Evolutionary conservation across 495 filamentous ascomycete species (phyloP).

Genomic region (Hyaloscypha bicolor): DNA sequence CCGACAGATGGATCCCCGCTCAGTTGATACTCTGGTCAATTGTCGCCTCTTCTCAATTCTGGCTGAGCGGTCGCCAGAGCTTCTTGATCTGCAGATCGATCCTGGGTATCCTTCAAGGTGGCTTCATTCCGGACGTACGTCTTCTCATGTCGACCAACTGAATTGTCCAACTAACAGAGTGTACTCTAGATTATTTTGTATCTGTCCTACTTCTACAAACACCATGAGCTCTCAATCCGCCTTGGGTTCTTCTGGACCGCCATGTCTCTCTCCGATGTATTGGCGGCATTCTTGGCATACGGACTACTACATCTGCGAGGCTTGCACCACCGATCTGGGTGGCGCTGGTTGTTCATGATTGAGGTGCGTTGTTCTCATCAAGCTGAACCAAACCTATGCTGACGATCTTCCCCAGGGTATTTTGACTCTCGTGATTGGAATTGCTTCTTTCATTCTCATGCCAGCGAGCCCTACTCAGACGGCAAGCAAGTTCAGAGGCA

Average conservation of each 20-base stretch:
- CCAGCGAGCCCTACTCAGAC: constrained; percentile 76
- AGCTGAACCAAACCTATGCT: background rate
- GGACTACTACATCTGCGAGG: constrained; percentile 71
- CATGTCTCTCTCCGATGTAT: constrained; percentile 66
- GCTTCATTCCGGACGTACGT: constrained; percentile 57
- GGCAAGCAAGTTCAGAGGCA: constrained; percentile 61
- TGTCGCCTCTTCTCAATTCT: constrained; percentile 69
- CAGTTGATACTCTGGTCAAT: constrained; percentile 83
- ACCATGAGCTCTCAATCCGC: constrained; percentile 67
- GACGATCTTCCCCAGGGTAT: constrained; percentile 48
- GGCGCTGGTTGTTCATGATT: constrained; percentile 72
- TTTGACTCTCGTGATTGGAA: constrained; percentile 64
- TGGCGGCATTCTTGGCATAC: constrained; percentile 71
- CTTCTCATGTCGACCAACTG: background rate
- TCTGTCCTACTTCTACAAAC: constrained; percentile 79
- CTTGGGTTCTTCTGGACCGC: constrained; percentile 74
- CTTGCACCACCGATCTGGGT: constrained; percentile 62
- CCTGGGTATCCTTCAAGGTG: constrained; percentile 76
- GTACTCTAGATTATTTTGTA: constrained; percentile 57
- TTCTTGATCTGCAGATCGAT: constrained; percentile 68
- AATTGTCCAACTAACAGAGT: constrained; percentile 16
- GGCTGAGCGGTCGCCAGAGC: constrained; percentile 57
- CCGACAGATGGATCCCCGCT: constrained; percentile 82
- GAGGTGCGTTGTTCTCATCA: constrained; percentile 25
- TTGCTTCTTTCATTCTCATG: constrained; percentile 70